Evolutionary conservation across 495 filamentous ascomycete genomes (phyloP).

Genomic region (Penicillium daleae): DNA sequence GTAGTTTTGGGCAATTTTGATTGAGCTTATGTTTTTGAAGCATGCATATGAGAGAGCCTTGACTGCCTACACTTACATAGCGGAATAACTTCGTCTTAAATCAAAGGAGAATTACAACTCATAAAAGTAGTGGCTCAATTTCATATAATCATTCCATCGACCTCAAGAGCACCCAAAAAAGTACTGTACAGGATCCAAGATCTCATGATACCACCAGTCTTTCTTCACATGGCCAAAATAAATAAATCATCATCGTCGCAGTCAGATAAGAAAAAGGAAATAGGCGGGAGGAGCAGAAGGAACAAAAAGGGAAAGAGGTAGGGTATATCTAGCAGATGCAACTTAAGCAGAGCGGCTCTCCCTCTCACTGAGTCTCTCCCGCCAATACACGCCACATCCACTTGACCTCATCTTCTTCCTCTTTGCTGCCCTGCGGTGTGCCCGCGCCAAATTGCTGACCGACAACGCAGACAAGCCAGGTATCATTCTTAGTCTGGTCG

Average conservation of each 20-base stretch:
- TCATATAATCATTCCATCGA: constrained; percentile 23
- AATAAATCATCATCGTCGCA: constrained; percentile 5
- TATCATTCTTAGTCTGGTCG: constrained; percentile 63
- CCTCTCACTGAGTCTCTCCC: constrained; percentile 28
- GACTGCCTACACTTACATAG: constrained; percentile 3
- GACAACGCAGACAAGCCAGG: constrained; percentile 90
- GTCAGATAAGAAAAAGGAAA: not conserved
- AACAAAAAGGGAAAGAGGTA: constrained; percentile 10
- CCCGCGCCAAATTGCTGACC: constrained; percentile 73
- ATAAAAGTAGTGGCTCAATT: constrained; percentile 1
- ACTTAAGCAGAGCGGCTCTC: constrained; percentile 8
- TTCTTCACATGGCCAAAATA: constrained; percentile 16
- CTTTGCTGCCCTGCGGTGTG: constrained; percentile 43
- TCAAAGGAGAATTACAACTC: not conserved
- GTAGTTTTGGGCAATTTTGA: constrained; percentile 7
- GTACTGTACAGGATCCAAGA: constrained; percentile 35
- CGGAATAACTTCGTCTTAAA: not conserved
- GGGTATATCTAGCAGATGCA: constrained; percentile 27
- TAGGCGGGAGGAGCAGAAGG: not conserved
- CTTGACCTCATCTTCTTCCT: constrained; percentile 48
- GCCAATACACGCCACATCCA: constrained; percentile 50
- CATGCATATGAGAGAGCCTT: constrained; percentile 12
- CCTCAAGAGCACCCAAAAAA: constrained; percentile 21
- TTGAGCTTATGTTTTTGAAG: not conserved
- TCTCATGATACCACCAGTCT: constrained; percentile 26